Base-by-base conservation (phyloP, 1,284 basidiomycete genomes). In the Boletus subluridellus region DNA sequence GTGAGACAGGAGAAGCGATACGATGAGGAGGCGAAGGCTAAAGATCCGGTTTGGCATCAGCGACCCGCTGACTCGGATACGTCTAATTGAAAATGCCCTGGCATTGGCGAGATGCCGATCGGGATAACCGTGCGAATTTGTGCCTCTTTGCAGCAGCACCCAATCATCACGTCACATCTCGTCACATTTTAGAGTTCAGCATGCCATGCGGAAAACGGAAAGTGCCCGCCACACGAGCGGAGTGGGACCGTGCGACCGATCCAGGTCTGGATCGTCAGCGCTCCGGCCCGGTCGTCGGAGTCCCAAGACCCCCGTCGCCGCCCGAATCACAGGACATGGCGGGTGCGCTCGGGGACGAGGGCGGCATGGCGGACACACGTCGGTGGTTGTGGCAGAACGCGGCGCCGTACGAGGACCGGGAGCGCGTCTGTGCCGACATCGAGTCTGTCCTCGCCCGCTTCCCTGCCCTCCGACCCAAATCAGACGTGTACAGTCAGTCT, bases 401-500 rank as follows among this genome's bases (percentile, higher is more conserved):
- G 49, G 77, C 77, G 48, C 75, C 85, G 17, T 97, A 97, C 69
- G 70, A 77, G 2, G 72, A 84, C 60, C 74, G 71, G 32, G 85
- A 89, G 51, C 78, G 81, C 32, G 76, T 82, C 58, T 78, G 73
- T 56, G 66, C 78, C 11, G 89, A 97, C 71, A 79, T 94, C 59
- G 83, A 92, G 70, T 74, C 79, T 34, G 79, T 81, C 12, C 82
- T 98, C 57, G 67, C 74, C 30, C 76, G 80, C 45, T 83, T 82
- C 65, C 77, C 82, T 8, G 82, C 90, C 15, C 82, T 98, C 51
- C 81, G 88, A 5, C 93, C 93, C 58, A 95, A 94, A 76, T 92
- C 94, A 0, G 95, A 97, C 69, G 86, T 95, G 10, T 97, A 95
- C 82, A 98, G 93, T 94, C 74, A 72, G 75, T 73, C 58, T 39